phyloP scores from a whole-genome alignment of 768 basidiomycete species.

The Russula lepida region DNA sequence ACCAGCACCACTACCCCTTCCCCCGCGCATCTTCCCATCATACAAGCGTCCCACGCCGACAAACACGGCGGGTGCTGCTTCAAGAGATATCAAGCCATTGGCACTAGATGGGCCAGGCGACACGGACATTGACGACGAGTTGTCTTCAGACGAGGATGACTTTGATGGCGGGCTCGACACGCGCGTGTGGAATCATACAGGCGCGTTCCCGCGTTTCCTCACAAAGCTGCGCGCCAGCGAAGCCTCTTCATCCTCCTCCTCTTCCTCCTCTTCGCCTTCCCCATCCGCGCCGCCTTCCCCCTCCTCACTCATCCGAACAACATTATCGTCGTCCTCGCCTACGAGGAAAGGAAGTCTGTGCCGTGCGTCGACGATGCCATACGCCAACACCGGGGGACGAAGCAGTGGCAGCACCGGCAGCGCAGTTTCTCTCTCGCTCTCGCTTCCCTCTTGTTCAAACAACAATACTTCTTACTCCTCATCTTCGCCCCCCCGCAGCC shows the following conservation, averaged over 20 bases:
- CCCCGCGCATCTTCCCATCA: constrained; percentile 12
- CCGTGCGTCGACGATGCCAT: constrained; percentile 7
- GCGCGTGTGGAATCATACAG: constrained; percentile 25
- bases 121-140: constrained; percentile 14
- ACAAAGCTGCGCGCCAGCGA: constrained; percentile 18
- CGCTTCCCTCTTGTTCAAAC: background rate
- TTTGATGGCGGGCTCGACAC: constrained; percentile 22
- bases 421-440: constrained; percentile 3
- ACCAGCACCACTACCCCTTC: background rate
- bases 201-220: constrained; percentile 27
- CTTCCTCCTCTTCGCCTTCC: background rate
- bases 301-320: constrained; percentile 1
- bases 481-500: constrained; percentile 14
- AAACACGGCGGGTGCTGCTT: background rate
- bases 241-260: constrained; percentile 14
- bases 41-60: background rate
- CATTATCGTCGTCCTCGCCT: constrained; percentile 3
- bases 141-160: constrained; percentile 15
- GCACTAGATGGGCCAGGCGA: background rate
- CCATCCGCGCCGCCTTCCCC: constrained; percentile 11
- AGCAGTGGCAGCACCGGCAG: background rate
- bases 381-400: background rate
- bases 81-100: background rate
- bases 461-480: background rate
- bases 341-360: background rate